Evolutionary conservation across 305 asterid genomes (phyloP).

Genomic region (Fraxinus baroniana): DNA sequence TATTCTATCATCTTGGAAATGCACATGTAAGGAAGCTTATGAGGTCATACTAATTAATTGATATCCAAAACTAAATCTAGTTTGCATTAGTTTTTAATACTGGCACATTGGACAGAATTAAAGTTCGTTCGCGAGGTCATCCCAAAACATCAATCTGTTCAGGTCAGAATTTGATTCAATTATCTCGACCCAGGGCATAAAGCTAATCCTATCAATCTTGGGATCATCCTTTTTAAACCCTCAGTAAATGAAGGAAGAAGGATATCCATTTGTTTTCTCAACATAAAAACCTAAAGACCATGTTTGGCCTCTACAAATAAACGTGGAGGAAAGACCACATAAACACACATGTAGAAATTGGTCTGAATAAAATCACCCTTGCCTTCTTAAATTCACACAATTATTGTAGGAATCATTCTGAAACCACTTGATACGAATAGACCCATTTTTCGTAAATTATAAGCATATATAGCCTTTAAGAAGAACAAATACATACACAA

Average conservation of each 20-base stretch:
- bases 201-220: background rate
- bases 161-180: background rate
- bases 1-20: background rate
- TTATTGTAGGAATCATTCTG: background rate
- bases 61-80: background rate
- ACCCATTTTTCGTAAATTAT: background rate
- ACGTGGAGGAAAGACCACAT: background rate
- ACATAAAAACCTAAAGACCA: background rate
- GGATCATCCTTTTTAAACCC: background rate
- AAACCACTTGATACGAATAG: background rate
- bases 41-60: background rate
- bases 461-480: background rate
- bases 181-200: background rate
- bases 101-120: background rate
- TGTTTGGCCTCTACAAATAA: background rate
- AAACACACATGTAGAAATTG: background rate
- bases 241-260: background rate
- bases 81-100: background rate
- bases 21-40: background rate
- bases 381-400: background rate
- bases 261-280: background rate
- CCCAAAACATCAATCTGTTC: background rate
- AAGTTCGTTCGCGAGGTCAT: background rate
- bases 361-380: background rate
- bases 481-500: constrained; percentile 54